These are phyloP conservation scores for Fomitopsis schrenkii DNA, from an alignment of 1,284 basidiomycete species.

Conservation along the genomic window DNA sequence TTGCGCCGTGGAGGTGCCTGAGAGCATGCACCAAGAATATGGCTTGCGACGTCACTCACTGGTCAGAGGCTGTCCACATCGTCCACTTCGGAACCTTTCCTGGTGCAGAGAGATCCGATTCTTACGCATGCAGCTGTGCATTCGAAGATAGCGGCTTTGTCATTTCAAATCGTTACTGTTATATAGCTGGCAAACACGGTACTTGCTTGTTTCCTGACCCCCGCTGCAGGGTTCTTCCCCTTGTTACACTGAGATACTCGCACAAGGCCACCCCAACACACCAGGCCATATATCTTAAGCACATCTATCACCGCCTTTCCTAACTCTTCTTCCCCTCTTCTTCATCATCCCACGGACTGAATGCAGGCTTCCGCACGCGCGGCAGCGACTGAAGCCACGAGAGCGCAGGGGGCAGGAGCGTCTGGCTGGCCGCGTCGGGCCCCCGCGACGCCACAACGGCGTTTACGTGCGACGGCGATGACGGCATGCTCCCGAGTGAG, in stretches of 20 bases:
- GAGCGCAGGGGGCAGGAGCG: constrained; percentile 20
- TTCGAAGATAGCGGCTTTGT: constrained; percentile 13
- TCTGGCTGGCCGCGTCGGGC: constrained; percentile 10
- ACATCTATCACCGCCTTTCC: constrained; percentile 9
- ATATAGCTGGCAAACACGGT: constrained; percentile 1
- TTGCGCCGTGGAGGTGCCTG: not conserved
- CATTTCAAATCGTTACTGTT: constrained; percentile 22
- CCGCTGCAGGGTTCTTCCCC: not conserved
- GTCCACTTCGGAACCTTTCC: not conserved
- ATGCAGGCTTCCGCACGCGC: constrained; percentile 29
- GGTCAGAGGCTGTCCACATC: not conserved
- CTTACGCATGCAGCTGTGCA: not conserved
- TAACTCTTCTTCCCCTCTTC: constrained; percentile 16
- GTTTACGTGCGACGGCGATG: constrained; percentile 51
- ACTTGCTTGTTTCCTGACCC: constrained; percentile 1
- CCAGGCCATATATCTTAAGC: constrained; percentile 8
- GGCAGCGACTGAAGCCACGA: constrained; percentile 30
- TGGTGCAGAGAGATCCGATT: not conserved
- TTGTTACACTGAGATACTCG: constrained; percentile 1
- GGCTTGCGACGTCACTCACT: not conserved
- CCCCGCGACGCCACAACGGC: constrained; percentile 24
- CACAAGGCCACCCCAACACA: not conserved
- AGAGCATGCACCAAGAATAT: not conserved
- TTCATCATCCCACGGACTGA: constrained; percentile 36
- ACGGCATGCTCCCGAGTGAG: constrained; percentile 48